These are phyloP conservation scores for Ehretia macrophylla DNA, from an alignment of 257 asterid species.

Conservation along the genomic window DNA sequence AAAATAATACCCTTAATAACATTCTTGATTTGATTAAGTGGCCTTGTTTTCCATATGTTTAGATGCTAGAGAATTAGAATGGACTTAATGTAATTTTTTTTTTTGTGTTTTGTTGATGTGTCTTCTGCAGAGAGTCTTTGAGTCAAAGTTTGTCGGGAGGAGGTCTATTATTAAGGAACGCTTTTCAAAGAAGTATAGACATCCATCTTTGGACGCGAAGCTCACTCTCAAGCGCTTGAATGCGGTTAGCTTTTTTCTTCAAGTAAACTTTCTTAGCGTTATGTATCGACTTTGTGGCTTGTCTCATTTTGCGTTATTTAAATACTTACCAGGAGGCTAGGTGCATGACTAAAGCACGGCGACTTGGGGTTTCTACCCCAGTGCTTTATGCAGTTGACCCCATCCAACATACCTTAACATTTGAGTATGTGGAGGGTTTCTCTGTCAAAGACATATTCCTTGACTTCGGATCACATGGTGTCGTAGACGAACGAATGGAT, in stretches of 20 bases:
- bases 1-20: not conserved
- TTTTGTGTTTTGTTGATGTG: not conserved
- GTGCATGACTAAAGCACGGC: slow-evolving; percentile 86
- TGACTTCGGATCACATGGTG: slow-evolving; percentile 62
- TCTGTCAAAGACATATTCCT: slow-evolving; percentile 80
- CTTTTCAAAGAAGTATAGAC: slow-evolving; percentile 87
- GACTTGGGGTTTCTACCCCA: slow-evolving; percentile 84
- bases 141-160: slow-evolving; percentile 76
- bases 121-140: slow-evolving; percentile 51
- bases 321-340: slow-evolving; percentile 79
- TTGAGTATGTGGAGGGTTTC: slow-evolving; percentile 80
- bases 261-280: slow-evolving; percentile 3
- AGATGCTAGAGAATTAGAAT: no score
- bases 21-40: not conserved
- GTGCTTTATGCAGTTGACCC: slow-evolving; percentile 81
- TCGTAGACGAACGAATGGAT: slow-evolving; percentile 53
- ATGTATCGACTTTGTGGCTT: not conserved
- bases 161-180: slow-evolving; percentile 82
- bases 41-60: not conserved
- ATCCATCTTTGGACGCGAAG: slow-evolving; percentile 78
- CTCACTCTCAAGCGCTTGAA: slow-evolving; percentile 80
- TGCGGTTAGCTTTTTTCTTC: slow-evolving; percentile 55
- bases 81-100: no score
- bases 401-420: slow-evolving; percentile 57
- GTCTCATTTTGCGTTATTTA: slow-evolving; percentile 24